Conservation (phyloP, 2,329 filamentous ascomycete genomes). For the Colletotrichum endophyticum region DNA sequence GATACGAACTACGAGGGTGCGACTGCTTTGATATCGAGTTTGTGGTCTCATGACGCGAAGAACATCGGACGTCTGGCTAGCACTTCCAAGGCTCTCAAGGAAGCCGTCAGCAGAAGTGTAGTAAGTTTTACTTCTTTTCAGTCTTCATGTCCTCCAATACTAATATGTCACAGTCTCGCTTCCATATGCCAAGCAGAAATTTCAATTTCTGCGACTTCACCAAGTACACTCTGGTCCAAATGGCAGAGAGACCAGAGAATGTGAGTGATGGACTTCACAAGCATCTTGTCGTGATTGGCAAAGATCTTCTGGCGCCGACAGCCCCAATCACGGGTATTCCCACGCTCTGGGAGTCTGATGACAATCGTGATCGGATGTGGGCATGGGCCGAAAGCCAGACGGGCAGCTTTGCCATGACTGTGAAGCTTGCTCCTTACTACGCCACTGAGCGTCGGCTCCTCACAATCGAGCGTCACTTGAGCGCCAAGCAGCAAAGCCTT, state of each 20-base stretch:
- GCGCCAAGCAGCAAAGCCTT: neutral
- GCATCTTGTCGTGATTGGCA: neutral
- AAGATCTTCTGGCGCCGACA: neutral
- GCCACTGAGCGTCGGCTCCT: neutral
- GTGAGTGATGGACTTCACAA: neutral
- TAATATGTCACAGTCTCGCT: conserved; percentile 1
- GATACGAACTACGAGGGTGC: neutral
- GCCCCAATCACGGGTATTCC: neutral
- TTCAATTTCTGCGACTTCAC: conserved; percentile 1
- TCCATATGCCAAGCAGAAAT: neutral
- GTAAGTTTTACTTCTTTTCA: neutral
- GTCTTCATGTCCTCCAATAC: neutral
- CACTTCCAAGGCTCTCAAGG: neutral
- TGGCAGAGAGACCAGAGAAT: neutral
- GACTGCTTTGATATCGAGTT: neutral
- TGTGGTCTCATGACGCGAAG: neutral
- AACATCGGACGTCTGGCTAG: neutral
- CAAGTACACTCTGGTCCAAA: neutral
- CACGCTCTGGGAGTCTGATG: neutral
- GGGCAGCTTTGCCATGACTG: neutral
- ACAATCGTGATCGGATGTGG: neutral
- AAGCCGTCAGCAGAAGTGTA: neutral
- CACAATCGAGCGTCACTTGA: neutral
- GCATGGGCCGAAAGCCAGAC: neutral
- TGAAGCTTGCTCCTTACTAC: neutral